Conservation (phyloP, 257 asterid genomes). For the Prunella vulgaris region DNA sequence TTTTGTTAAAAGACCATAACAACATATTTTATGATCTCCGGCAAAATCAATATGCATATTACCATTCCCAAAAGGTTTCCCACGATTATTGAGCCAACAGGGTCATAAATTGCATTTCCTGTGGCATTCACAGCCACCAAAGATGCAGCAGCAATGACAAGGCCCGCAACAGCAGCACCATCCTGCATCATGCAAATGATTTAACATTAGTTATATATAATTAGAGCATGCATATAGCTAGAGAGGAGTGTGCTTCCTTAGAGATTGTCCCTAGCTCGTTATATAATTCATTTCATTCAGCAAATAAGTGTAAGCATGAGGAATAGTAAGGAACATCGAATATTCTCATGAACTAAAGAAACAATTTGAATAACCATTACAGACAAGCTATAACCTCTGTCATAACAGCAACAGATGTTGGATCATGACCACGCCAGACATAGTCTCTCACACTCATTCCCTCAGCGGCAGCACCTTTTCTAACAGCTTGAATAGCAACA, state of each 20-base stretch:
- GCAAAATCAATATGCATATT: constrained; percentile 16
- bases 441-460: constrained; percentile 93
- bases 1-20: background rate
- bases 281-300: background rate
- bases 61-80: constrained; percentile 99
- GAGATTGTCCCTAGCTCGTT: constrained; percentile 5
- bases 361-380: constrained; percentile 18
- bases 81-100: constrained; percentile 88
- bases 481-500: constrained; percentile 89
- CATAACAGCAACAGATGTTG: constrained; percentile 98
- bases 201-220: constrained; percentile 12
- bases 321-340: background rate
- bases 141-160: constrained; percentile 90
- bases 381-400: constrained; percentile 66
- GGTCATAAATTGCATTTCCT: constrained; percentile 96
- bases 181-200: constrained; percentile 50
- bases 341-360: background rate
- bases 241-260: constrained; percentile 12
- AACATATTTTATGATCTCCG: background rate
- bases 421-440: constrained; percentile 98
- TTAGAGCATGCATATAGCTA: constrained; percentile 1
- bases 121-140: constrained; percentile 85
- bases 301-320: constrained; percentile 3
- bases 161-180: constrained; percentile 99
- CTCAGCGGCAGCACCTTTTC: constrained; percentile 96